A percentile compares a stretch with the other conserved stretches of the same genome.
Evolutionary conservation across 805 yeast genomes (phyloP).

Genomic region (Ogataea corticis): DNA sequence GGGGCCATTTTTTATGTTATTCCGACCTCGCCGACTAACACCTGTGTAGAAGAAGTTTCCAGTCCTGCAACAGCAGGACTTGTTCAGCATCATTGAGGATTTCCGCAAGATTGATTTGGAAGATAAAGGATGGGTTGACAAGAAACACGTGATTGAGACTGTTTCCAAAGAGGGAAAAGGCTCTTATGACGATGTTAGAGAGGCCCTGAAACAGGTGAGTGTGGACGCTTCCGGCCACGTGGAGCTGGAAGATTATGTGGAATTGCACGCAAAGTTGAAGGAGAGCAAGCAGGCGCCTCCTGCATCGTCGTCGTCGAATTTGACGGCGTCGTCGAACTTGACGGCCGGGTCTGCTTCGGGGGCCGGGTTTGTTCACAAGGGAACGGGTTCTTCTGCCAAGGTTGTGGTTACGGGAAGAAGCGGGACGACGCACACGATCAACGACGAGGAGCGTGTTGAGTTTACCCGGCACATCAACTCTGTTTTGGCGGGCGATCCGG

Average conservation of each 20-base stretch:
- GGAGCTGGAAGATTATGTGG: constrained; percentile 92
- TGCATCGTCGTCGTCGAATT: constrained; percentile 25
- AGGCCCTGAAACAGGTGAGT: constrained; percentile 83
- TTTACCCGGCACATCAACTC: constrained; percentile 95
- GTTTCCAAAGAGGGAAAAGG: constrained; percentile 78
- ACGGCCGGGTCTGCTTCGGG: constrained; percentile 30
- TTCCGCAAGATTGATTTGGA: constrained; percentile 85
- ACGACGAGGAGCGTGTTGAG: constrained; percentile 94
- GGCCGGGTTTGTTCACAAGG: constrained; percentile 44
- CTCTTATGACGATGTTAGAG: constrained; percentile 89
- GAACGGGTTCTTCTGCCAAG: constrained; percentile 57
- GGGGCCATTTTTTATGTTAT: neutral
- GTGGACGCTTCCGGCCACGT: constrained; percentile 98
- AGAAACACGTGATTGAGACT: constrained; percentile 83
- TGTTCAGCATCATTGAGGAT: constrained; percentile 81
- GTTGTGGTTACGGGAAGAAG: constrained; percentile 84
- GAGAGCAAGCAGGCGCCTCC: constrained; percentile 39
- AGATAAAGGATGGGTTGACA: constrained; percentile 93
- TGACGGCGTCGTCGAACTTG: constrained; percentile 13
- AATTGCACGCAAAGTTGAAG: constrained; percentile 76
- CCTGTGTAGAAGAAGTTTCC: constrained; percentile 76
- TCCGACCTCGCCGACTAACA: neutral
- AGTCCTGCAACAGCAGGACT: constrained; percentile 77
- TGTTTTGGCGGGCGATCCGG: constrained; percentile 84
- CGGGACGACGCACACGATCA: constrained; percentile 93